These are phyloP conservation scores for Golovinomyces cichoracearum DNA, from an alignment of 2,329 filamentous ascomycete genomes.

Conservation along the genomic window DNA sequence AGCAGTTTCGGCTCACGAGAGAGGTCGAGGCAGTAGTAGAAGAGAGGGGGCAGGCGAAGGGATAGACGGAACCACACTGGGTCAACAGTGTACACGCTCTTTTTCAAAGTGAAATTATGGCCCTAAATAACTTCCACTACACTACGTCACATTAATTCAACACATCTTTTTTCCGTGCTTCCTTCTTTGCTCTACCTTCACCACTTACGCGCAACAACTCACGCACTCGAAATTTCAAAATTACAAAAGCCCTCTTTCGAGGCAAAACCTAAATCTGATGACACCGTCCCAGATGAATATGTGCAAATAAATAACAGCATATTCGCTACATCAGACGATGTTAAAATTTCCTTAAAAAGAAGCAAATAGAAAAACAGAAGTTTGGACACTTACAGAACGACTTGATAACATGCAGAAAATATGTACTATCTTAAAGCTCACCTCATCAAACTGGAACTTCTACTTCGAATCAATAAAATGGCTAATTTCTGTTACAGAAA, in stretches of 20 bases:
- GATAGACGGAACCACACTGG: no score
- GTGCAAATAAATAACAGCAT: not conserved
- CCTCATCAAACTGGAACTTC: not conserved
- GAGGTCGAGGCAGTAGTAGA: no score
- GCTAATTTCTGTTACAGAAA: not conserved
- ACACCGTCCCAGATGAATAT: not conserved
- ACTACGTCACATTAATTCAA: not conserved
- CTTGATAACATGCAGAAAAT: not conserved
- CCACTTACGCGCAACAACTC: not conserved
- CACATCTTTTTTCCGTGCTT: not conserved
- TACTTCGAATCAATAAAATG: not conserved
- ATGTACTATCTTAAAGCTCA: not conserved
- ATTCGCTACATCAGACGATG: not conserved
- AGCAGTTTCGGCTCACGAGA: no score
- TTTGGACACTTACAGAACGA: not conserved
- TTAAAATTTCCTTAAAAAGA: not conserved
- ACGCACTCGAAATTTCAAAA: not conserved
- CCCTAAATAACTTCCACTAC: not conserved
- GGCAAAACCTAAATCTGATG: not conserved
- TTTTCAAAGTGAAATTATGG: no score
- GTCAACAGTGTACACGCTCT: no score
- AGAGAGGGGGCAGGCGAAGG: no score
- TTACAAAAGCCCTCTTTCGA: not conserved
- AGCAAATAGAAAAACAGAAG: not conserved
- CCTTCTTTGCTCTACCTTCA: not conserved